Percentiles rank a stretch among this genome's conserved stretches.
Conservation (phyloP, 345 rosid genomes). For the Ailanthus altissimus region DNA sequence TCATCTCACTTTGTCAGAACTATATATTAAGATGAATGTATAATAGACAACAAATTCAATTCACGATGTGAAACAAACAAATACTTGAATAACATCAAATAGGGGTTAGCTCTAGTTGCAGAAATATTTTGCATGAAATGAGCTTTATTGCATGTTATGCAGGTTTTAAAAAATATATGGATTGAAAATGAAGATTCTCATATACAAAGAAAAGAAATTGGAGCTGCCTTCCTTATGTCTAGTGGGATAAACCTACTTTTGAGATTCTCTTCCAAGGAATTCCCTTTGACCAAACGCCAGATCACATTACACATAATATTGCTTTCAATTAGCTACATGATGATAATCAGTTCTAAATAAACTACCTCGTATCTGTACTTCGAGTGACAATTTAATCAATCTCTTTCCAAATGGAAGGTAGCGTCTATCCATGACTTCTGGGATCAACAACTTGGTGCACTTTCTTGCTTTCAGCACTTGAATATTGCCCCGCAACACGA, state of each 20-base stretch:
- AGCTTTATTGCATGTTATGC: background rate
- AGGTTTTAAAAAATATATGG: background rate
- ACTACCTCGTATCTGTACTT: constrained; percentile 17
- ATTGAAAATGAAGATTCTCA: background rate
- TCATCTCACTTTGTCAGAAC: background rate
- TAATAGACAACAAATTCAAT: background rate
- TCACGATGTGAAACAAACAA: background rate
- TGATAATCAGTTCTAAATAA: background rate
- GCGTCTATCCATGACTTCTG: constrained; percentile 79
- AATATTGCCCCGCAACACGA: constrained; percentile 78
- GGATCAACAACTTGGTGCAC: constrained; percentile 81
- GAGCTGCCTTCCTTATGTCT: background rate
- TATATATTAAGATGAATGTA: background rate
- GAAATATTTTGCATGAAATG: background rate
- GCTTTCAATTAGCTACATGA: background rate
- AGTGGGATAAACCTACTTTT: background rate
- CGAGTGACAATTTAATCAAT: background rate
- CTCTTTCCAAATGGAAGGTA: background rate
- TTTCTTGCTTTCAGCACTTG: constrained; percentile 67
- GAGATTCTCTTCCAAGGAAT: background rate
- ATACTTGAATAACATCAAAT: background rate
- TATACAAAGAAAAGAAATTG: background rate
- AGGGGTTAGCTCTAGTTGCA: background rate
- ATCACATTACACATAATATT: background rate
- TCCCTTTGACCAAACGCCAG: background rate